Conservation (phyloP, 2,329 filamentous ascomycete genomes). For the Arthrobotrys musiformis region DNA sequence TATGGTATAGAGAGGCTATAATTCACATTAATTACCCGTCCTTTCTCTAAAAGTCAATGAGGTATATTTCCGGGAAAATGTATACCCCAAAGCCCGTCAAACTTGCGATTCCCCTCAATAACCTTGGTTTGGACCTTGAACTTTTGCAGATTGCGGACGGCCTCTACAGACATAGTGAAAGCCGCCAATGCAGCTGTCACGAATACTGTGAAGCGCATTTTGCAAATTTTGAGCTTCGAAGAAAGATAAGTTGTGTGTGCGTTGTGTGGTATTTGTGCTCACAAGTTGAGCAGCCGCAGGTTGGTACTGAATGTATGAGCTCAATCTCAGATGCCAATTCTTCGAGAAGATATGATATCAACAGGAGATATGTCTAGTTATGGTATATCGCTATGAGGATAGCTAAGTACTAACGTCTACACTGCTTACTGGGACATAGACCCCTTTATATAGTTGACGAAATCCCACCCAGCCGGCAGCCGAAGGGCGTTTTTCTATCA, state of each 20-base stretch:
- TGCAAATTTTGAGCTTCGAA: background rate
- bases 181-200: slow-evolving; percentile 16
- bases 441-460: background rate
- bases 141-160: slow-evolving; percentile 16
- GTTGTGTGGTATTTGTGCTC: slow-evolving; percentile 15
- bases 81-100: slow-evolving; percentile 49
- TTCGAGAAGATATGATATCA: too few relatives aligned
- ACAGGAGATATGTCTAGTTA: background rate
- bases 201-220: slow-evolving; percentile 38
- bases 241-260: background rate
- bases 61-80: too few relatives aligned
- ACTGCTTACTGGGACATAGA: background rate
- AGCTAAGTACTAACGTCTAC: background rate
- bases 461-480: background rate
- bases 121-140: slow-evolving; percentile 43
- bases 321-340: too few relatives aligned
- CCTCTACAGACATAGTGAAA: slow-evolving; percentile 29
- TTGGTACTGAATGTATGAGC: too few relatives aligned
- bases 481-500: background rate
- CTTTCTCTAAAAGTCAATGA: too few relatives aligned
- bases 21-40: background rate
- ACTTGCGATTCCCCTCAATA: slow-evolving; percentile 36
- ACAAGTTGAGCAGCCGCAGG: background rate
- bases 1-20: slow-evolving; percentile 42
- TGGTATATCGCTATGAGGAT: background rate